Conservation (phyloP, 1,139 yeast species). For the Yamadazyma kanchanaburiensis region DNA sequence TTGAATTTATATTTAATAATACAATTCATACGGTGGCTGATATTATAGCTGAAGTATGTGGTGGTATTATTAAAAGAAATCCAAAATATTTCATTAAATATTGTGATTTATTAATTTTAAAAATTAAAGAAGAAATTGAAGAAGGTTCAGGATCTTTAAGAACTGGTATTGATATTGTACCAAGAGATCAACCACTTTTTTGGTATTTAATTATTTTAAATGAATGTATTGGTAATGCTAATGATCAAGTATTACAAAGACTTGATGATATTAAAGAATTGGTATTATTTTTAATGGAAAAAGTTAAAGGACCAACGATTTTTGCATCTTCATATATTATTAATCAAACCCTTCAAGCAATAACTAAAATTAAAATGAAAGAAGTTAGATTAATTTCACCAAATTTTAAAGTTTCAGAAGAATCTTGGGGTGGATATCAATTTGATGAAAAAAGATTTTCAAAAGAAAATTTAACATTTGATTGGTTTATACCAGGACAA, state of each 20-base stretch:
- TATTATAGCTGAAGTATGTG: slow-evolving; percentile 67
- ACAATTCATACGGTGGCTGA: slow-evolving; percentile 67
- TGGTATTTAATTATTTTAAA: slow-evolving; percentile 72
- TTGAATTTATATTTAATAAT: slow-evolving; percentile 55
- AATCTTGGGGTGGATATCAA: slow-evolving; percentile 74
- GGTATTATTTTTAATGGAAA: slow-evolving; percentile 48
- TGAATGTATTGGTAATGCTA: slow-evolving; percentile 72
- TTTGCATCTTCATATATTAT: slow-evolving; percentile 49
- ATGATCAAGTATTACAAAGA: slow-evolving; percentile 43
- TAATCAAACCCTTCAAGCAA: slow-evolving; percentile 64
- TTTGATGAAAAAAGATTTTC: slow-evolving; percentile 41
- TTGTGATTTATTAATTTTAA: slow-evolving; percentile 44
- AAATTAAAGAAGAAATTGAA: slow-evolving; percentile 65
- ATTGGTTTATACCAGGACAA: slow-evolving; percentile 72
- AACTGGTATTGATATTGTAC: slow-evolving; percentile 64
- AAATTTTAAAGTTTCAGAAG: slow-evolving; percentile 37
- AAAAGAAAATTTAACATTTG: slow-evolving; percentile 47
- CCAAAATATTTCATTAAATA: slow-evolving; percentile 47
- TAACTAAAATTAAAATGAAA: slow-evolving; percentile 56
- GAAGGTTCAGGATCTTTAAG: slow-evolving; percentile 82
- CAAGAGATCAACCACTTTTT: slow-evolving; percentile 73
- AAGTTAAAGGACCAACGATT: slow-evolving; percentile 64
- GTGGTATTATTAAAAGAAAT: slow-evolving; percentile 62
- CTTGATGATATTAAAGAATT: slow-evolving; percentile 48
- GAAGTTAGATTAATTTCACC: slow-evolving; percentile 57